Base-by-base conservation (phyloP, 2,329 filamentous ascomycete species). In the Magnaporthiopsis rhizophila region DNA sequence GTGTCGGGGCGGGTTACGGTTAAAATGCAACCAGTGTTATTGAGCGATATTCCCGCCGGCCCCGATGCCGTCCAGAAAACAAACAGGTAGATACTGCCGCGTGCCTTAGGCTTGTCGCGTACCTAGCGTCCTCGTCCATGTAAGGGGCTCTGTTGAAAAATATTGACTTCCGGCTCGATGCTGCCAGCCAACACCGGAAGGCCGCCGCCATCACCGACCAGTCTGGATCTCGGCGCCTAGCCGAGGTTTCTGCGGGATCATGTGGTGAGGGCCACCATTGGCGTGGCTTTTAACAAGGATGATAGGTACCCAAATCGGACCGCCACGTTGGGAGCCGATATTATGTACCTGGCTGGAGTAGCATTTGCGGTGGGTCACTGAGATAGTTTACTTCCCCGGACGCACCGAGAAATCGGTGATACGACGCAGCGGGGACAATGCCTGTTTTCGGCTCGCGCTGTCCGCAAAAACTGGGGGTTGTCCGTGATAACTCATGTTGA, bases 91-190 rank as follows among this genome's bases (percentile, higher is more conserved):
- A 26, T 26, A 26, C 26, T 26, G 26, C 26, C 26, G 26, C 26
- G 26, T 26, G 26, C 26, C 26, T 26, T 26, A 26, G 26, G 26
- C 26, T 26, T 26, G 3, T 26, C 26, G 26, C 26, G 26, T 26
- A 26, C 26, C 26, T 26, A 26, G 26, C 26, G 26, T 26, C 26
- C 26, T 26, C 26, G 26, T 26, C 26, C 26, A 26, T 26, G 26
- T 26, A 26, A 26, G 26, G 26, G 26, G 26, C 26, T 26, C 30
- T 86, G 12, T 94, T 86, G 56, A 94, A 84, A 84, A 71, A 95
- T 92, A 77, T 96, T 88, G 73, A 95, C 91, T 72, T 84, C 83
- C 6, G 91, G 91, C 68, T 87, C 84, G 69, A 95, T 88, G 72
- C 96, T 70, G 18, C 21, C 45, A 53, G 7, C 13, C 8, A 9